Evolutionary conservation across 192 early-diverging fungal genomes (phyloP), one percentile per base, ranked within the genome.

Genomic region (Entomortierella parvispora): DNA sequence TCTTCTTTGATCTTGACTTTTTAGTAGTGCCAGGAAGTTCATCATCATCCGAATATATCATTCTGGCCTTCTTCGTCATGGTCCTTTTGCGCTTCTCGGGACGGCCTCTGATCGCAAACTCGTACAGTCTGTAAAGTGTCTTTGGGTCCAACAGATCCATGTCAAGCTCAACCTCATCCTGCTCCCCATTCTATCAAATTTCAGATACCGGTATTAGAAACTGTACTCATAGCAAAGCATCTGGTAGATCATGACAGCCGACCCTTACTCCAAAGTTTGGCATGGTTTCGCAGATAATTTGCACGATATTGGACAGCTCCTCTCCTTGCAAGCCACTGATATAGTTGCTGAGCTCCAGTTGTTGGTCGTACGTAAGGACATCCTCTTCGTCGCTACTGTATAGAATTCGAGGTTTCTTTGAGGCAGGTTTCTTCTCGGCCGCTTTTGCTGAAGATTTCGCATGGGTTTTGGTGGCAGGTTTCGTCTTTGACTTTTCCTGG

Each of bases 141-240:
- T 79, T 81, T 62, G 90, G 88, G 75, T 94, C 92, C 48, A 98
- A 82, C 0, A 93, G 85, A 63, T 97, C 96, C 81, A 99, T 97
- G 64, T 99, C 97, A 67, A 99, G 85, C 74, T 98, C 96, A 62
- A 98, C 94, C 79, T 98, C 96, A 42, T 93, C 93, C 61, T 93
- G 88, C 6, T 83, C 87, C n/a, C 83, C 81, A 28, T 49, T 66
- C 81, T 82, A 65, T 46, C 37, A 46, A n/a, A 23, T 2, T 9
- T 18, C 7, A 64, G 32, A 15, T 12, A 40, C 12, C 29, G 23
- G 9, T 3, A 53, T 52, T 29, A 44, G 53, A 23, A 15, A 85
- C 45, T 51, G 43, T 15, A 44, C 37, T 3, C 11, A 8, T 22
- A 31, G n/a, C 20, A n/a, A n/a, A n/a, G n/a, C n/a, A n/a, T 20